Percentiles rank a stretch among this genome's conserved stretches.
phyloP scores from a whole-genome alignment of 2,329 filamentous ascomycete genomes.

The Karstenula rhodostoma region DNA sequence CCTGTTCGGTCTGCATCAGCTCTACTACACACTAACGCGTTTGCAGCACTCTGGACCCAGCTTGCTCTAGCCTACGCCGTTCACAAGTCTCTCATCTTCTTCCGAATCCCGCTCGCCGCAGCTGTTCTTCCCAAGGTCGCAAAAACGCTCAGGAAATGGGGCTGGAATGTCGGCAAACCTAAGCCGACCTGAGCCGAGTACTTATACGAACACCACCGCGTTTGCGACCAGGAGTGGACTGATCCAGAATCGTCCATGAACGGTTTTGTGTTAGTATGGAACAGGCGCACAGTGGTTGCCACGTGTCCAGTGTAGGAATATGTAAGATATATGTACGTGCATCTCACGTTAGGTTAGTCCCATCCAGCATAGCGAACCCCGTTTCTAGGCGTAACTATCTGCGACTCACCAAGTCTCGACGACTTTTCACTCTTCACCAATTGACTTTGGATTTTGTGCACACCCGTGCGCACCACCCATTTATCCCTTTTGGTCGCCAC shows the following conservation, averaged over 20 bases:
- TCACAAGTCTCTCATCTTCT: conserved; percentile 97
- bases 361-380: not conserved
- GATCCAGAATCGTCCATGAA: not conserved
- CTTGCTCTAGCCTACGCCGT: conserved; percentile 93
- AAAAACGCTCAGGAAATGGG: conserved; percentile 84
- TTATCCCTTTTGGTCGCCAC: not conserved
- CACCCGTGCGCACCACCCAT: not conserved
- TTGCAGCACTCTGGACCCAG: conserved; percentile 77
- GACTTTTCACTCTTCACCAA: not conserved
- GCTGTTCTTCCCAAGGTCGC: conserved; percentile 95
- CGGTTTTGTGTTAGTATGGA: not conserved
- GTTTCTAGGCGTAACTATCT: not conserved
- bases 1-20: not conserved
- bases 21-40: conserved; percentile 22
- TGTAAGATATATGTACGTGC: conserved; percentile 12
- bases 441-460: not conserved
- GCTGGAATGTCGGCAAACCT: conserved; percentile 91
- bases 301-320: conserved; percentile 3
- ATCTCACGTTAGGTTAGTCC: not conserved
- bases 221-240: not conserved
- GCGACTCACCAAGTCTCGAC: not conserved
- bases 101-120: conserved; percentile 90
- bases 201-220: not conserved
- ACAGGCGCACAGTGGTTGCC: not conserved
- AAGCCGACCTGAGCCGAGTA: conserved; percentile 47